These are phyloP conservation scores for Cladobotryum mycophilum DNA, from an alignment of 2,329 filamentous ascomycete genomes.

Conservation along the genomic window DNA sequence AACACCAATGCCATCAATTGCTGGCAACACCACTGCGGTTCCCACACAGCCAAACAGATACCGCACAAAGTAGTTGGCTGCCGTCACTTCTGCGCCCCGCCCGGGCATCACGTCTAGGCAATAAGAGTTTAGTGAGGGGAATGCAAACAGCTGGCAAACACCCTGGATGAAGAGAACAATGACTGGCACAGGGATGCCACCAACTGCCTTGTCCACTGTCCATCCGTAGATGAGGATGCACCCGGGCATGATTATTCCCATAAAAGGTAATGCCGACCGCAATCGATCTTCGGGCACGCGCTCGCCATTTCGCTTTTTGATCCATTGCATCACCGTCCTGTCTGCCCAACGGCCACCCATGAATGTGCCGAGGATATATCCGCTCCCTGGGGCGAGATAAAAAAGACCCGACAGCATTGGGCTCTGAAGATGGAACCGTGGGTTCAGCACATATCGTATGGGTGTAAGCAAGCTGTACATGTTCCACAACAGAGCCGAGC, in stretches of 20 bases:
- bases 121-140: conserved; percentile 71
- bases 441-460: conserved; percentile 68
- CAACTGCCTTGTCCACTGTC: conserved; percentile 43
- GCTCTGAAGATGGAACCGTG: conserved; percentile 60
- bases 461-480: conserved; percentile 57
- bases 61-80: conserved; percentile 72
- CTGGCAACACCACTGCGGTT: conserved; percentile 66
- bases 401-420: conserved; percentile 65
- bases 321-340: conserved; percentile 58
- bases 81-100: conserved; percentile 65
- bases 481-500: conserved; percentile 64
- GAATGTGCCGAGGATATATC: conserved; percentile 64
- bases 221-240: conserved; percentile 60
- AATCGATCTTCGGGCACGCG: conserved; percentile 65
- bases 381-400: conserved; percentile 66
- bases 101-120: conserved; percentile 73
- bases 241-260: conserved; percentile 51
- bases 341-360: conserved; percentile 69
- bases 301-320: conserved; percentile 48
- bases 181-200: conserved; percentile 56
- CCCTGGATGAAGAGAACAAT: conserved; percentile 70
- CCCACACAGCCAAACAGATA: conserved; percentile 69
- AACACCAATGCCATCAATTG: conserved; percentile 66
- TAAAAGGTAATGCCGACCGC: conserved; percentile 49
- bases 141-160: conserved; percentile 68